A percentile compares a stretch with the other conserved stretches of the same genome.
Conservation (phyloP, 2,329 filamentous ascomycete species). For the Mollisia scopiformis region DNA sequence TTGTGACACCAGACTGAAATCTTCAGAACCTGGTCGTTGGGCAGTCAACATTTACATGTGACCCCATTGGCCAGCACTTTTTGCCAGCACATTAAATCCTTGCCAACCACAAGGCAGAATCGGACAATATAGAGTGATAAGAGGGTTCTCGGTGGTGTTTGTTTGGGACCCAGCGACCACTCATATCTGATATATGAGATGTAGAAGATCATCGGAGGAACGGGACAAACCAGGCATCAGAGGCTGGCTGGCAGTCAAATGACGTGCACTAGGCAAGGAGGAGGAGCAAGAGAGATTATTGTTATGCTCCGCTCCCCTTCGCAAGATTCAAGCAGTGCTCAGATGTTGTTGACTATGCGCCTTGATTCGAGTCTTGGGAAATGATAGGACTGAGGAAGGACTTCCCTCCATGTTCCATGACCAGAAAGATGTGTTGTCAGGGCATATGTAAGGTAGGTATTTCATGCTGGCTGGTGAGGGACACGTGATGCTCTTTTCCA, state of each 20-base stretch:
- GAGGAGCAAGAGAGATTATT: neutral
- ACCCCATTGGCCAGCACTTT: constrained; percentile 15
- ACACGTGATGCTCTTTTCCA: constrained; percentile 3
- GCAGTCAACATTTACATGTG: constrained; percentile 6
- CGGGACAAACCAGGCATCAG: constrained; percentile 3
- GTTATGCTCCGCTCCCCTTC: neutral
- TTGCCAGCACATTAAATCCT: constrained; percentile 30
- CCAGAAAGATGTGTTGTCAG: neutral
- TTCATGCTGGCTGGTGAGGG: neutral
- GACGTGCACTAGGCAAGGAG: constrained; percentile 4
- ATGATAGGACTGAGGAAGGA: neutral
- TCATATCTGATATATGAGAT: neutral
- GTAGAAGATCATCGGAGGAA: neutral
- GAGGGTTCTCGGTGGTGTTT: constrained; percentile 6
- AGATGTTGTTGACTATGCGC: neutral
- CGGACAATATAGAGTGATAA: constrained; percentile 16
- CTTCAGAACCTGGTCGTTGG: constrained; percentile 4
- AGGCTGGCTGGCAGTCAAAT: constrained; percentile 5
- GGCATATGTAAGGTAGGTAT: too few species aligned
- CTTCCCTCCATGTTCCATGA: neutral
- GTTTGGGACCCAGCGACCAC: constrained; percentile 9
- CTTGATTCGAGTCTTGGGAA: constrained; percentile 5
- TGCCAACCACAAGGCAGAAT: constrained; percentile 27
- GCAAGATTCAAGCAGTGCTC: too few species aligned
- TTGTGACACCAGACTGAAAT: constrained; percentile 8